These are phyloP conservation scores for Ophidiomyces ophidiicola DNA, from an alignment of 2,329 filamentous ascomycete species.

Conservation along the genomic window DNA sequence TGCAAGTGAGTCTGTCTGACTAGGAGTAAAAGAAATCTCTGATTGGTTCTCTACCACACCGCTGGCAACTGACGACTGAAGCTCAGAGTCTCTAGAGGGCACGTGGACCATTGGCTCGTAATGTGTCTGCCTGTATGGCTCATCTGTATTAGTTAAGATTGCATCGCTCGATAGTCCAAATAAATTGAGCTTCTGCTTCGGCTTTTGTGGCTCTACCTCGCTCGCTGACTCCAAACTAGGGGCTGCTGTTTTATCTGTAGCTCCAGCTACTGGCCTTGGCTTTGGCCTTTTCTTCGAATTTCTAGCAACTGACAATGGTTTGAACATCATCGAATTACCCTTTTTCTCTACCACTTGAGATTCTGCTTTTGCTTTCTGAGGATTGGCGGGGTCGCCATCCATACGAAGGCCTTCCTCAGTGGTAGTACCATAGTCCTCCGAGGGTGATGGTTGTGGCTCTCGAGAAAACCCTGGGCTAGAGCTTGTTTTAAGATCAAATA, in stretches of 20 bases:
- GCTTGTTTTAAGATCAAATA: conserved; percentile 69
- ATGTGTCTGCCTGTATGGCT: conserved; percentile 16
- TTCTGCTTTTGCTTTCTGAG: conserved; percentile 20
- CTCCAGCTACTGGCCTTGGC: conserved; percentile 15
- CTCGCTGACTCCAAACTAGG: conserved; percentile 11
- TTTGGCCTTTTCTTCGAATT: conserved; percentile 54
- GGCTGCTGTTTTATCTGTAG: conserved; percentile 11
- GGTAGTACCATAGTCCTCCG: conserved; percentile 21
- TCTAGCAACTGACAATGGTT: conserved; percentile 70
- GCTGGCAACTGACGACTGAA: conserved; percentile 4
- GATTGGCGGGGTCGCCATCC: conserved; percentile 11
- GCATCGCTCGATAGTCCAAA: conserved; percentile 31
- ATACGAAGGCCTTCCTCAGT: conserved; percentile 1
- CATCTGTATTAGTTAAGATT: conserved; percentile 6
- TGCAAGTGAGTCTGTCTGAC: conserved; percentile 45
- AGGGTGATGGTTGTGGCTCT: conserved; percentile 29
- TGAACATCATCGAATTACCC: conserved; percentile 77
- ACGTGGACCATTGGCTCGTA: conserved; percentile 34
- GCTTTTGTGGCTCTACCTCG: conserved; percentile 14
- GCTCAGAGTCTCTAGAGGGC: conserved; percentile 16
- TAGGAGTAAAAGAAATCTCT: background rate
- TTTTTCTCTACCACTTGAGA: conserved; percentile 40
- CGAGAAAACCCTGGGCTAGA: conserved; percentile 70
- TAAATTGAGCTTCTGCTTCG: conserved; percentile 35
- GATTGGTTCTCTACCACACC: conserved; percentile 5